Conservation (phyloP, 805 yeast species). For the Maudiozyma turicensis region DNA sequence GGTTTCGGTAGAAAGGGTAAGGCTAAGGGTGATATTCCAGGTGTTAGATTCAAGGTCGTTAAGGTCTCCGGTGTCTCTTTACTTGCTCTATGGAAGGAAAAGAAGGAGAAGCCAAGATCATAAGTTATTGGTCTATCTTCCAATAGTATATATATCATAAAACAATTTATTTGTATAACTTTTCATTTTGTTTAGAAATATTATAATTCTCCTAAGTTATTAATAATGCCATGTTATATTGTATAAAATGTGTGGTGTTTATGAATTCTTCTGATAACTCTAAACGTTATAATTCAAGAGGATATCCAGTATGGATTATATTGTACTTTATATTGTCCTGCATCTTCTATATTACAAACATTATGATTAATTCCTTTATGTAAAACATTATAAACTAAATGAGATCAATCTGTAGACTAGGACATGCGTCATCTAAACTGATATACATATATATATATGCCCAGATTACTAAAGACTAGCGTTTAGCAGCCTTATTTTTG, state of each 20-base stretch:
- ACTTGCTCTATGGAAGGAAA: constrained; percentile 99
- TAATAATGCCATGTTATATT: background rate
- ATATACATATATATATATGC: too few relatives aligned
- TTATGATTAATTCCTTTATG: too few relatives aligned
- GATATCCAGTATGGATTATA: too few relatives aligned
- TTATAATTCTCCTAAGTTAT: constrained; percentile 1
- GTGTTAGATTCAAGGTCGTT: constrained; percentile 99
- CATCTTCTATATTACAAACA: too few relatives aligned
- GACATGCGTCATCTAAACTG: too few relatives aligned
- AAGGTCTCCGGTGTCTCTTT: constrained; percentile 99
- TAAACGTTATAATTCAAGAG: too few relatives aligned
- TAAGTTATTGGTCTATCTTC: constrained; percentile 32
- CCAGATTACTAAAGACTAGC: background rate
- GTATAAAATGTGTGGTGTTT: background rate
- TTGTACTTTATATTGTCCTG: too few relatives aligned
- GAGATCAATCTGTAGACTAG: too few relatives aligned
- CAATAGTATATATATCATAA: background rate
- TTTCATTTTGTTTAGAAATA: constrained; percentile 4
- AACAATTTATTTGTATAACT: constrained; percentile 3
- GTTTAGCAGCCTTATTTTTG: constrained; percentile 8
- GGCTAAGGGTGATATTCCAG: constrained; percentile 99
- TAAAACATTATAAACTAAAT: too few relatives aligned
- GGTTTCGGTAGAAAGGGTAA: constrained; percentile 99
- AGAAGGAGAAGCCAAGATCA: constrained; percentile 99
- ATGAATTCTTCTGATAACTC: too few relatives aligned